These are phyloP conservation scores for Cladosporium sp. DNA, from an alignment of 2,329 filamentous ascomycete species.

Conservation along the genomic window DNA sequence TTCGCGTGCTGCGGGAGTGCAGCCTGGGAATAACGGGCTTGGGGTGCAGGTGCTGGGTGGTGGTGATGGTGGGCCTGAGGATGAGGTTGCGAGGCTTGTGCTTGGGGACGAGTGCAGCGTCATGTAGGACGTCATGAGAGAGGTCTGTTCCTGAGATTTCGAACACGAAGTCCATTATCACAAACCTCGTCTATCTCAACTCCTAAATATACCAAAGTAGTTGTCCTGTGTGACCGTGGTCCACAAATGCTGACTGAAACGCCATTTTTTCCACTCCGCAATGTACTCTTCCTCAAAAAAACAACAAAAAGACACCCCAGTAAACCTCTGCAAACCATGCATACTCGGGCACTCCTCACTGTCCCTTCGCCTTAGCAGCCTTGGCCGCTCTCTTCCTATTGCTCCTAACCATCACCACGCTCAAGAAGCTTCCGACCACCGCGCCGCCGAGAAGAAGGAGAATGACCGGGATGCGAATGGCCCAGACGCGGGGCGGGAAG, in stretches of 20 bases:
- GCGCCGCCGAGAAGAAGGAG: slow-evolving; percentile 88
- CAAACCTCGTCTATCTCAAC: neutral
- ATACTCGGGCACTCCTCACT: slow-evolving; percentile 55
- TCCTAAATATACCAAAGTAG: neutral
- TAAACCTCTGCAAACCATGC: neutral
- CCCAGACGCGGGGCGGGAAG: slow-evolving; percentile 97
- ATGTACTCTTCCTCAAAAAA: neutral
- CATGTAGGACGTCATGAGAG: slow-evolving; percentile 21
- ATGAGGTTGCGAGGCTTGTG: slow-evolving; percentile 24
- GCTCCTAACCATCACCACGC: slow-evolving; percentile 97
- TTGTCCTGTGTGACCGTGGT: neutral
- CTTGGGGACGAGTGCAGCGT: slow-evolving; percentile 34
- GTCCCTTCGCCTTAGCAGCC: slow-evolving; percentile 75
- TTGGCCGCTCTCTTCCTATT: slow-evolving; percentile 97
- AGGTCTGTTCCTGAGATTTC: neutral
- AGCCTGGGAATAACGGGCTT: slow-evolving; percentile 14
- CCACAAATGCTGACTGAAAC: neutral
- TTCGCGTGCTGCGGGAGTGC: slow-evolving; percentile 22
- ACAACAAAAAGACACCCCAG: neutral
- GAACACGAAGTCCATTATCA: neutral
- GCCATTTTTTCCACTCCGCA: slow-evolving; percentile 46
- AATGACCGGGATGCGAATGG: slow-evolving; percentile 96
- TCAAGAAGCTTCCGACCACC: slow-evolving; percentile 93
- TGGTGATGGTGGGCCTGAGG: slow-evolving; percentile 22
- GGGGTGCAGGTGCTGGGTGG: slow-evolving; percentile 5